Base-by-base conservation (phyloP, 331 rosid genomes). In the Telfairia occidentalis region DNA sequence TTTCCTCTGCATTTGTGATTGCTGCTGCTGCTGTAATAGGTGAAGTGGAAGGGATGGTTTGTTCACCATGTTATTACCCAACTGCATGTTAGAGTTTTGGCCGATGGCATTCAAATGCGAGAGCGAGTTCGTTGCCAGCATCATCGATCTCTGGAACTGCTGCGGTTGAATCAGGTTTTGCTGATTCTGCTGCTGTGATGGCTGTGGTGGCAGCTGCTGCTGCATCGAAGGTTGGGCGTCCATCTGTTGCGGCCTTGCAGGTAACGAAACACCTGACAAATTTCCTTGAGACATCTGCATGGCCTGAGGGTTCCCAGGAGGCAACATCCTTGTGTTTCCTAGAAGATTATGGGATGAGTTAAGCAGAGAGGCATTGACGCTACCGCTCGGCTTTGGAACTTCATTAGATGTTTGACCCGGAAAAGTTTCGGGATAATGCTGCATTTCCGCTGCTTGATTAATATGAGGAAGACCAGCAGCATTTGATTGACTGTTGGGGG, bases 261-360 rank as follows among this genome's bases (percentile, higher is more conserved):
- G 81, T 86, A 87, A 70, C 37, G 97, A 88, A 84, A 77, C 85
- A 64, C 97, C 96, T 0, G 93, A 53, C 71, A 95, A 66, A 75
- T 86, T 84, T 64, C 96, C 97, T 81, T 90, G 97, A 75, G 99
- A 95, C 87, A 91, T 88, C 84, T 90, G 97, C 59, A 92, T 83
- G 78, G 92, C 92, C 82, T 89, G 97, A 80, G 88, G 71, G 78
- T 88, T 90, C 74, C 97, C 97, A 58, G 96, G 92, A 21, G 96
- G 97, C 78, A 92, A 83, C 94, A 92, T 95, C 86, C 97, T 95
- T 46, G 90, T 16, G 77, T 83, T 84, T 54, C 89, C 77, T 72
- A 84, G 82, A 69, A 77, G 90, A 82, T 78, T 91, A 82, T 95
- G 98, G 63, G 90, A 61, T 66, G 90, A 9, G 78, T 83, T 89